Conservation (phyloP, 306 rosid species). For the Lathyrus oleraceus region DNA sequence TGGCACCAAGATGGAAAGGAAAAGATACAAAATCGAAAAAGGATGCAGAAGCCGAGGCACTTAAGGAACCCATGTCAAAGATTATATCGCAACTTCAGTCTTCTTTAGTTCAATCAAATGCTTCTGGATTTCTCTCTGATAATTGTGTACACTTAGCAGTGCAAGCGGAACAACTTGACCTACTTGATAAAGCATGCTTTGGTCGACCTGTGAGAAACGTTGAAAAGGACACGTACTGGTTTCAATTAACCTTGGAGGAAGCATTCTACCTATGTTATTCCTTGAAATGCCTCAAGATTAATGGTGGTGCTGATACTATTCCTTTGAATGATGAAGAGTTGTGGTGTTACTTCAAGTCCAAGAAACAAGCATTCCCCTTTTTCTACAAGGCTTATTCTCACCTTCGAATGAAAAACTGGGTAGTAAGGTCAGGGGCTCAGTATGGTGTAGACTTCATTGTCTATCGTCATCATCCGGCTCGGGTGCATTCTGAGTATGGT, state of each 20-base stretch:
- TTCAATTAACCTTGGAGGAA: slow-evolving; percentile 69
- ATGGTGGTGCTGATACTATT: slow-evolving; percentile 24
- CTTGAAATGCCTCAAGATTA: slow-evolving; percentile 64
- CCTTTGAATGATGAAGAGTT: slow-evolving; percentile 48
- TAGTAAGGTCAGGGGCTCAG: slow-evolving; percentile 66
- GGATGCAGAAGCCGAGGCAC: slow-evolving; percentile 64
- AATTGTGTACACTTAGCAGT: slow-evolving; percentile 47
- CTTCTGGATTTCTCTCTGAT: slow-evolving; percentile 53
- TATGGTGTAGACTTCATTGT: slow-evolving; percentile 75
- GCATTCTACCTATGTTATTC: slow-evolving; percentile 66
- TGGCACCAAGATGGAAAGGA: slow-evolving; percentile 88
- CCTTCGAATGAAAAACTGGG: slow-evolving; percentile 74
- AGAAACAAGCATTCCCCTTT: slow-evolving; percentile 51
- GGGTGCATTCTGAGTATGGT: slow-evolving; percentile 77
- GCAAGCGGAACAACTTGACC: slow-evolving; percentile 53
- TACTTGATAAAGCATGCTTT: slow-evolving; percentile 64
- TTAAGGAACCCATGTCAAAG: slow-evolving; percentile 69
- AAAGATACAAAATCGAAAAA: slow-evolving; percentile 65
- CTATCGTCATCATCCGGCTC: slow-evolving; percentile 71
- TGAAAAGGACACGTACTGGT: slow-evolving; percentile 58
- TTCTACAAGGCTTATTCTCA: slow-evolving; percentile 68
- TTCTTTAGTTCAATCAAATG: slow-evolving; percentile 52
- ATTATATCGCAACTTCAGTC: slow-evolving; percentile 57
- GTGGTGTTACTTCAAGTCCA: slow-evolving; percentile 59
- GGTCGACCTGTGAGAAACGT: slow-evolving; percentile 51